These are phyloP conservation scores for Geotrichum reessii DNA, from an alignment of 1,139 yeast genomes.

Conservation along the genomic window DNA sequence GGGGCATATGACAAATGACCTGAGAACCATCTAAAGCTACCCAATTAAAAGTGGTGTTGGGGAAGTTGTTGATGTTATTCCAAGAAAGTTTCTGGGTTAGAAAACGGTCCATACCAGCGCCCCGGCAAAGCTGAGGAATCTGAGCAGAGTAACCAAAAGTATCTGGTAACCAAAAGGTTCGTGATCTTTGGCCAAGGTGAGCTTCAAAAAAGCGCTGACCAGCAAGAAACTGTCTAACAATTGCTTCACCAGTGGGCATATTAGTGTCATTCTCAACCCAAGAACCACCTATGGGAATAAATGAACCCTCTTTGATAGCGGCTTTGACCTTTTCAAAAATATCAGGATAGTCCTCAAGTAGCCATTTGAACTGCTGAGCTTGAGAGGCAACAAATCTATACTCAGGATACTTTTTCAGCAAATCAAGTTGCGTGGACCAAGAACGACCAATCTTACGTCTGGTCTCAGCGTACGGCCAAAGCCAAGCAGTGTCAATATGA, in stretches of 20 bases:
- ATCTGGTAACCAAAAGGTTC: slow-evolving; percentile 91
- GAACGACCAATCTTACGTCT: slow-evolving; percentile 86
- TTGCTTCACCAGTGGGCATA: slow-evolving; percentile 86
- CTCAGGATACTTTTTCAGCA: slow-evolving; percentile 86
- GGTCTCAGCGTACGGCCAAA: slow-evolving; percentile 97
- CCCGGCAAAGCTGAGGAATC: slow-evolving; percentile 84
- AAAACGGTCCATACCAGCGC: slow-evolving; percentile 76
- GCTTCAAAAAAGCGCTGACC: slow-evolving; percentile 82
- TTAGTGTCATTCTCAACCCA: slow-evolving; percentile 98
- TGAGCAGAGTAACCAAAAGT: slow-evolving; percentile 96
- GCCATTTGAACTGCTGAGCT: slow-evolving; percentile 94
- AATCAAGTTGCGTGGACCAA: slow-evolving; percentile 87
- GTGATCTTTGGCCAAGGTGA: slow-evolving; percentile 70
- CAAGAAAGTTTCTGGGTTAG: slow-evolving; percentile 91
- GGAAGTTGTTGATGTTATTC: slow-evolving; percentile 90
- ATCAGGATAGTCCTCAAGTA: slow-evolving; percentile 77
- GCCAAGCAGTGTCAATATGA: slow-evolving; percentile 96
- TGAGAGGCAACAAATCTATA: slow-evolving; percentile 92
- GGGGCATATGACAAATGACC: slow-evolving; percentile 95
- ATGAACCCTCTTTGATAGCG: slow-evolving; percentile 66
- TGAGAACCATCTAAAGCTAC: slow-evolving; percentile 90
- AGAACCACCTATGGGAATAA: slow-evolving; percentile 89
- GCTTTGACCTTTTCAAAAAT: slow-evolving; percentile 57
- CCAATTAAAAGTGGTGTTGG: slow-evolving; percentile 91
- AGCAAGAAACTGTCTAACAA: slow-evolving; percentile 77